phyloP scores from a whole-genome alignment of 495 filamentous ascomycete species.

The Podospora pseudoanserina region DNA sequence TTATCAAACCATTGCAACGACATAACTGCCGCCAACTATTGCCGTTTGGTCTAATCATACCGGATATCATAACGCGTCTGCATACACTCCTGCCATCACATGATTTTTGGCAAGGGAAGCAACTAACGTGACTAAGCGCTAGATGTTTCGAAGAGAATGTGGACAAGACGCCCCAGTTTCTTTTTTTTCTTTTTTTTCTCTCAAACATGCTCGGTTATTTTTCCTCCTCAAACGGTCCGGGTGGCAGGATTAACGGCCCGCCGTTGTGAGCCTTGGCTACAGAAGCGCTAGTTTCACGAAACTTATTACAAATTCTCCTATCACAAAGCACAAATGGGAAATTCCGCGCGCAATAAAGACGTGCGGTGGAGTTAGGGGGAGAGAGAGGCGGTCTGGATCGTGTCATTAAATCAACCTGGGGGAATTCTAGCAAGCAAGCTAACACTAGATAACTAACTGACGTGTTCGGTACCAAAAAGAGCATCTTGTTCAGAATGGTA shows the following conservation, averaged over 20 bases:
- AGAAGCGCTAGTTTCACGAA: not conserved
- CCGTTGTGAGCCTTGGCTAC: not conserved
- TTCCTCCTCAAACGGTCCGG: not conserved
- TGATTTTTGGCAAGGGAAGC: not conserved
- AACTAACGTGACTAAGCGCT: not conserved
- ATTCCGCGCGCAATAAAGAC: not conserved
- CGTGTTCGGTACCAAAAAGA: not conserved
- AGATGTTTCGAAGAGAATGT: not conserved
- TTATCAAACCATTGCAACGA: not conserved
- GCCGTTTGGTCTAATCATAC: not conserved
- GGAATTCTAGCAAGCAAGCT: not conserved
- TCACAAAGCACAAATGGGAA: not conserved
- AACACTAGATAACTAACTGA: not conserved
- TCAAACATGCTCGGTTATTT: not conserved
- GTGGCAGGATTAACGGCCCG: not conserved
- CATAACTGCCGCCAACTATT: not conserved
- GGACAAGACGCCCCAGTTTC: not conserved
- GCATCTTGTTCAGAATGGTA: not conserved
- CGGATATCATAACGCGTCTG: not conserved
- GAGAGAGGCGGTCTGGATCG: not conserved
- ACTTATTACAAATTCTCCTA: not conserved
- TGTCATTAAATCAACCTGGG: not conserved
- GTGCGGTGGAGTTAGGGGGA: not conserved
- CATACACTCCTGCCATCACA: not conserved
- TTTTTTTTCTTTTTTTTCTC: not conserved